Evolutionary conservation across 495 filamentous ascomycete genomes (phyloP).

Genomic region (Aspergillus nidulans): DNA sequence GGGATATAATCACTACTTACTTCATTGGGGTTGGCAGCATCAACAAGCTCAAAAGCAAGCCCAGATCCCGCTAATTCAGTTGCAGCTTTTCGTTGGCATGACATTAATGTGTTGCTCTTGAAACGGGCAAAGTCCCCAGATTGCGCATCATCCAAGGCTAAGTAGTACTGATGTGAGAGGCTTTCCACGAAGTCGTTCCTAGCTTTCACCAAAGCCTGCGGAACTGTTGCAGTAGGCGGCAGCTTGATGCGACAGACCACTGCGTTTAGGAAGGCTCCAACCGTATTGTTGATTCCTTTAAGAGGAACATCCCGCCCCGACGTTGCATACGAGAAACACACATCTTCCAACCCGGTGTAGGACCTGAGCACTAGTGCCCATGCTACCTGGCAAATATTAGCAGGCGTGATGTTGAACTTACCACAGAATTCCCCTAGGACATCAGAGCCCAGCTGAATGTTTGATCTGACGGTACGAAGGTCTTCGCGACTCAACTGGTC

Average conservation of each 20-base stretch:
- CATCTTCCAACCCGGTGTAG: constrained; percentile 39
- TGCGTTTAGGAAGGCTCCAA: constrained; percentile 8
- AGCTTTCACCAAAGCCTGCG: neutral
- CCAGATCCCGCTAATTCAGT: constrained; percentile 5
- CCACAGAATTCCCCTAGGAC: constrained; percentile 13
- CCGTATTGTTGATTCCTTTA: constrained; percentile 6
- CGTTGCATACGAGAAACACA: constrained; percentile 39
- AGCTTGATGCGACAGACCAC: constrained; percentile 5
- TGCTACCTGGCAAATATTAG: constrained; percentile 22
- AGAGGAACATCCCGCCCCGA: constrained; percentile 6
- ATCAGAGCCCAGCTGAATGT: neutral
- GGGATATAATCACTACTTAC: neutral
- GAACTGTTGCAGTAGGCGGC: neutral
- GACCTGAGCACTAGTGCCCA: constrained; percentile 41
- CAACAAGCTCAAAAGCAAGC: constrained; percentile 4
- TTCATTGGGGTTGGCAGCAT: constrained; percentile 9
- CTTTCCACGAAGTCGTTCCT: constrained; percentile 8
- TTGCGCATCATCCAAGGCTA: neutral
- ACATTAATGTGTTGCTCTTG: constrained; percentile 11
- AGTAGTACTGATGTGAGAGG: constrained; percentile 4
- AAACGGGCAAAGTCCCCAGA: constrained; percentile 4
- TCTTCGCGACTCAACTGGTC: neutral
- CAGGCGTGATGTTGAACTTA: constrained; percentile 6
- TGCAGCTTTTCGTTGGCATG: constrained; percentile 9
- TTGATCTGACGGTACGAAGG: neutral